phyloP scores from a whole-genome alignment of 2,329 filamentous ascomycete species.

The Tolypocladium nubicola region DNA sequence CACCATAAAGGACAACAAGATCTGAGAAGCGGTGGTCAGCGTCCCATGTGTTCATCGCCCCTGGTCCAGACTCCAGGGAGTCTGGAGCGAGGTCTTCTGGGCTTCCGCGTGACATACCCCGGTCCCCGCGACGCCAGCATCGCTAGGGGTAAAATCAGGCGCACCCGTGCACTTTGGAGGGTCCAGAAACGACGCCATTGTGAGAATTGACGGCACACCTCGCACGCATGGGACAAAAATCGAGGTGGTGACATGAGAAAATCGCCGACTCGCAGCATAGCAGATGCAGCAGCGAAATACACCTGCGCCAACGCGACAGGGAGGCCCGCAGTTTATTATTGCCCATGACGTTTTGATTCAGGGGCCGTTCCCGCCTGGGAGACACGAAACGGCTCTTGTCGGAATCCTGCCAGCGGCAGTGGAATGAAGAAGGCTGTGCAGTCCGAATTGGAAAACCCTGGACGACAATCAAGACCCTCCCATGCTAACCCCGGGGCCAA shows the following conservation, averaged over 20 bases:
- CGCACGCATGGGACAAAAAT: background rate
- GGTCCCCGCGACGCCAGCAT: constrained; percentile 47
- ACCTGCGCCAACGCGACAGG: background rate
- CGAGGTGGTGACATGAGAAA: background rate
- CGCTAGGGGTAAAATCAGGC: constrained; percentile 33
- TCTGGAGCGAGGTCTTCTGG: constrained; percentile 9
- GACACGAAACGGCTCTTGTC: background rate
- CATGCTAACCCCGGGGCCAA: background rate
- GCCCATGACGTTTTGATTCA: background rate
- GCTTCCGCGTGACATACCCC: constrained; percentile 26
- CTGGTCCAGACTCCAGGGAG: background rate
- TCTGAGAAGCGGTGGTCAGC: constrained; percentile 21
- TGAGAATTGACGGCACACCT: background rate
- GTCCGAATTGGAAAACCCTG: background rate
- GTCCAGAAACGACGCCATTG: constrained; percentile 1
- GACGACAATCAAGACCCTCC: background rate
- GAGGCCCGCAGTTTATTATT: background rate
- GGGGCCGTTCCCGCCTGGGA: background rate
- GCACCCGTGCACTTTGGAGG: constrained; percentile 28
- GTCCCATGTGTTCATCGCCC: background rate
- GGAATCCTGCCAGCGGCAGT: background rate
- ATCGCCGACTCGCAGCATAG: background rate
- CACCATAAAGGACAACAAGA: constrained; percentile 56
- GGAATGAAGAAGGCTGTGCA: background rate
- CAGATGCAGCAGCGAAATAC: background rate